phyloP scores from a whole-genome alignment of 495 filamentous ascomycete genomes.

The Parathielavia appendiculata region DNA sequence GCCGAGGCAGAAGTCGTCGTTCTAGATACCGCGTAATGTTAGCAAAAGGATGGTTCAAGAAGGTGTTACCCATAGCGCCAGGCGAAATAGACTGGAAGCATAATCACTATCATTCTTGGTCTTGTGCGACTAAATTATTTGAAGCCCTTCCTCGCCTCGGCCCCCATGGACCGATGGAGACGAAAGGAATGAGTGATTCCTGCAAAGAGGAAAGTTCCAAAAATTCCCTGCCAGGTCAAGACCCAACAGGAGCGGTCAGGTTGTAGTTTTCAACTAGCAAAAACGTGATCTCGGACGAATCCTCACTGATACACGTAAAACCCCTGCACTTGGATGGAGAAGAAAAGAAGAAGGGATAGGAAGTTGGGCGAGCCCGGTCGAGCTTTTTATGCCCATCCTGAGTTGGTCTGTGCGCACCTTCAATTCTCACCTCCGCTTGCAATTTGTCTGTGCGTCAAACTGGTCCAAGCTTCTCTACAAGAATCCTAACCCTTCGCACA shows the following conservation, averaged over 20 bases:
- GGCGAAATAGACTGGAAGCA: neutral
- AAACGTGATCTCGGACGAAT: conserved; percentile 53
- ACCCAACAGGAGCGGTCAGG: conserved; percentile 42
- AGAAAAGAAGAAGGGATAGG: conserved; percentile 16
- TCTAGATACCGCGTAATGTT: conserved; percentile 48
- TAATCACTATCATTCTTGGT: neutral
- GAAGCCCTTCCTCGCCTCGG: conserved; percentile 25
- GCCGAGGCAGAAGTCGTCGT: conserved; percentile 63
- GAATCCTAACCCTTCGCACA: conserved; percentile 5
- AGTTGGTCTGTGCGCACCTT: conserved; percentile 23
- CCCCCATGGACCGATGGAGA: conserved; percentile 24
- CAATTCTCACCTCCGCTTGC: conserved; percentile 6
- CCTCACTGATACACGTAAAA: conserved; percentile 51
- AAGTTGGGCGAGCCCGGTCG: neutral
- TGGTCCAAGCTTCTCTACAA: neutral
- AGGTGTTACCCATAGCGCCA: neutral
- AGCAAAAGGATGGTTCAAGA: neutral
- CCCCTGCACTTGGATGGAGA: conserved; percentile 41
- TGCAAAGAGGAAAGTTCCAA: conserved; percentile 30
- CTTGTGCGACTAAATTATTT: neutral
- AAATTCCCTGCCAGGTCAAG: conserved; percentile 31
- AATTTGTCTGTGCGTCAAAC: conserved; percentile 5
- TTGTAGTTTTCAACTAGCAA: conserved; percentile 57
- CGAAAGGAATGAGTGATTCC: conserved; percentile 15
- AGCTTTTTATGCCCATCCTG: conserved; percentile 9